Percentiles rank a stretch among this genome's conserved stretches.
Evolutionary conservation across 1,284 basidiomycete genomes (phyloP).

Genomic region (Ganoderma resinaceum): DNA sequence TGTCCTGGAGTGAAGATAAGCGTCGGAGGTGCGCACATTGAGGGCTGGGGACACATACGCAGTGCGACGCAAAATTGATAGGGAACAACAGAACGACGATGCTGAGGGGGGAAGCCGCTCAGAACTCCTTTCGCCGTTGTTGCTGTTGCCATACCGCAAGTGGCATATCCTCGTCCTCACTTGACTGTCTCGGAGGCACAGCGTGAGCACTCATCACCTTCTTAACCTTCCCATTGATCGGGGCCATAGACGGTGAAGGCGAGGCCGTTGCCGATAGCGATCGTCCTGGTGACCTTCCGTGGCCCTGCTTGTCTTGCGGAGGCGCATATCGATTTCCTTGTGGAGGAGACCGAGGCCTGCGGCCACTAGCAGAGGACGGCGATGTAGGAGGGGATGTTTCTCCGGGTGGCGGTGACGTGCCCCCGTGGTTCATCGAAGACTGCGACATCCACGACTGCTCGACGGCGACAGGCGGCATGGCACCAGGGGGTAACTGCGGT

Average conservation of each 20-base stretch:
- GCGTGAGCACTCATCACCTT: slow-evolving; percentile 75
- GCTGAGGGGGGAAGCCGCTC: background rate
- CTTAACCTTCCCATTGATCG: slow-evolving; percentile 61
- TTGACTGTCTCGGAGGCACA: slow-evolving; percentile 48
- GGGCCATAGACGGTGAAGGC: slow-evolving; percentile 47
- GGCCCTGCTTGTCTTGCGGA: slow-evolving; percentile 39
- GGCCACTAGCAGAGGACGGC: slow-evolving; percentile 29
- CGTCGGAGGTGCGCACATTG: background rate
- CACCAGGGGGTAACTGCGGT: slow-evolving; percentile 61
- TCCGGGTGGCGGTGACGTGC: slow-evolving; percentile 46
- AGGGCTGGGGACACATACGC: background rate
- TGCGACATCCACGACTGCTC: slow-evolving; percentile 42
- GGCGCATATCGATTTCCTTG: slow-evolving; percentile 48
- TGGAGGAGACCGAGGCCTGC: slow-evolving; percentile 48
- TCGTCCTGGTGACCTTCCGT: slow-evolving; percentile 54
- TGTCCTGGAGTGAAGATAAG: background rate
- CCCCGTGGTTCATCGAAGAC: slow-evolving; percentile 30
- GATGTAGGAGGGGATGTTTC: slow-evolving; percentile 39
- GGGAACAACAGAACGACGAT: background rate
- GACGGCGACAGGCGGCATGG: slow-evolving; percentile 57
- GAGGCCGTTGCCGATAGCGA: slow-evolving; percentile 71
- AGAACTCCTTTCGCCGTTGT: slow-evolving; percentile 51
- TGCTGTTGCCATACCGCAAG: slow-evolving; percentile 80
- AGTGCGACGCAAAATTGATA: background rate
- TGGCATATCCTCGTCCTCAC: slow-evolving; percentile 79